Percentiles rank a stretch among this genome's conserved stretches.
Conservation (phyloP, 2,329 filamentous ascomycete species). For the Apiospora pterosperma region DNA sequence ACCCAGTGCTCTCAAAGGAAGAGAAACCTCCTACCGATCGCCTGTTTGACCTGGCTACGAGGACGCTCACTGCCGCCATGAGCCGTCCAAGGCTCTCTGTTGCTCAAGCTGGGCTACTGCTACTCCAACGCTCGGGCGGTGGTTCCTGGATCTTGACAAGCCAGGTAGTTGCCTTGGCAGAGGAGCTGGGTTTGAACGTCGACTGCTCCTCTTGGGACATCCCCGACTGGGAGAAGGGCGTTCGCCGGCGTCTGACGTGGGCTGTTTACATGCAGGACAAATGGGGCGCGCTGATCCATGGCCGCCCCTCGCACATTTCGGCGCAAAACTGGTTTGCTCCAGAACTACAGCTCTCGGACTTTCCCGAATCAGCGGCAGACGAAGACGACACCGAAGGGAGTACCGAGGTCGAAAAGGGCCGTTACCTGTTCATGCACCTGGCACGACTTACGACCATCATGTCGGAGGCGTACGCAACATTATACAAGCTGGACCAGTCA, state of each 20-base stretch:
- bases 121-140: conserved; percentile 34
- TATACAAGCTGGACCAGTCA: neutral
- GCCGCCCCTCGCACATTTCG: conserved; percentile 48
- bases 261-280: conserved; percentile 59
- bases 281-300: conserved; percentile 51
- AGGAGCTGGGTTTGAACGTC: conserved; percentile 51
- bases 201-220: conserved; percentile 56
- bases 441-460: neutral
- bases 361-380: neutral
- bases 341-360: conserved; percentile 6
- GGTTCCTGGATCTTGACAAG: conserved; percentile 37
- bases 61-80: conserved; percentile 29
- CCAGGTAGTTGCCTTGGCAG: conserved; percentile 45
- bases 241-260: conserved; percentile 57
- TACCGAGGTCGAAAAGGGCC: neutral
- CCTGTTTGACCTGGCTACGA: conserved; percentile 29
- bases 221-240: conserved; percentile 52
- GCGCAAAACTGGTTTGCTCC: conserved; percentile 47
- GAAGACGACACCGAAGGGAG: conserved; percentile 17
- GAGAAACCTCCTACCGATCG: conserved; percentile 32
- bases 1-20: conserved; percentile 36
- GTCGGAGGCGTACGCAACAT: neutral
- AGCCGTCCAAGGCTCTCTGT: conserved; percentile 38
- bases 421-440: neutral
- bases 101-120: conserved; percentile 39